Evolutionary conservation across 2,329 filamentous ascomycete species (phyloP), one percentile per base, ranked within the genome.

Genomic region (Drechslerella stenobrocha): DNA sequence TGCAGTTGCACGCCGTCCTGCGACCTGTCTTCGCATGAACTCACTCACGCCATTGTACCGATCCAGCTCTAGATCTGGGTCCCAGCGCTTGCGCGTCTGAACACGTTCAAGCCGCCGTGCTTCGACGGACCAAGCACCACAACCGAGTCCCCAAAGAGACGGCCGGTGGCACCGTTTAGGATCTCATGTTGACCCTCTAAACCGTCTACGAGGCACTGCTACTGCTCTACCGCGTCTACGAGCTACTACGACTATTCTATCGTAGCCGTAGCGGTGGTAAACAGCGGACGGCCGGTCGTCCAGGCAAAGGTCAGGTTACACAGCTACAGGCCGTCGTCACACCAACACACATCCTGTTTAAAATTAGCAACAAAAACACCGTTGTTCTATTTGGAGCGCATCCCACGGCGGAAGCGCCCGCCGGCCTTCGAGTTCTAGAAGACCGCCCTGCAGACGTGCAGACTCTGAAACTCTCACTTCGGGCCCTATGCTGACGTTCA

Each of bases 401-500:
- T 18, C n/a, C n/a, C n/a, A n/a, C n/a, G n/a, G n/a, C n/a, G n/a
- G n/a, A n/a, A n/a, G n/a, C n/a, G n/a, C n/a, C n/a, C n/a, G n/a
- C n/a, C n/a, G n/a, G n/a, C n/a, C 13, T 18, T 42, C 13, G 37
- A 42, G 22, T 42, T 42, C 37, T 42, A 42, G 37, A 42, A 42
- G 37, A 3, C 13, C 18, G 37, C 37, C 37, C 37, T 42, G 37
- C 37, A 42, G 15, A 42, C 8, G 13, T 18, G 13, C 13, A 42
- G 18, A 20, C 37, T 5, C 37, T 18, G 37, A 20, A 18, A 18
- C 4, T 42, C 9, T n/a, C 4, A n/a, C 15, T 7, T 37, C 5
- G 28, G 11, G 11, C 11, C 11, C 28, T 5, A 30, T 30, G 5
- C 28, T 5, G 11, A 11, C 5, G 11, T n/a, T n/a, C n/a, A n/a